These are phyloP conservation scores for Phytomonas serpens DNA, from an alignment of 208 protist species.

Conservation along the genomic window DNA sequence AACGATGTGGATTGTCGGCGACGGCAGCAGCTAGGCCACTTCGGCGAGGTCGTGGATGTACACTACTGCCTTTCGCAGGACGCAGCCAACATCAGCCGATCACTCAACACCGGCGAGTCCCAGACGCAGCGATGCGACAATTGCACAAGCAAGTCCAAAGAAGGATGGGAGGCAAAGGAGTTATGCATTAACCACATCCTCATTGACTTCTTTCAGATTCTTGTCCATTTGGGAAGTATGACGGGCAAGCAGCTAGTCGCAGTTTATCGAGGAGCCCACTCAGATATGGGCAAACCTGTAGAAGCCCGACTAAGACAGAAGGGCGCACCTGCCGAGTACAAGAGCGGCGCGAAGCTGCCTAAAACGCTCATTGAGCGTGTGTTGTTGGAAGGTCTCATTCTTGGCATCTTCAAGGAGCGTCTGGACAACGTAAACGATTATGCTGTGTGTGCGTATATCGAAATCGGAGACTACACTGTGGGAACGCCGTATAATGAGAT, in stretches of 20 bases:
- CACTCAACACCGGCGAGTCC: background rate
- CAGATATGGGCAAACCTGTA: conserved; percentile 64
- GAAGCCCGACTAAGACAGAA: conserved; percentile 69
- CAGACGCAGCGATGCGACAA: conserved; percentile 69
- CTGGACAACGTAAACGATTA: conserved; percentile 69
- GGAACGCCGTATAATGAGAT: conserved; percentile 23
- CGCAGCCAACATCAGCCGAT: conserved; percentile 11
- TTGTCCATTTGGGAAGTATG: conserved; percentile 56
- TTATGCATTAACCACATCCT: conserved; percentile 38
- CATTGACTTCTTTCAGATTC: conserved; percentile 55
- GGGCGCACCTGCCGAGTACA: conserved; percentile 75
- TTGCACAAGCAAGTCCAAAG: conserved; percentile 57
- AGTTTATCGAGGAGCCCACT: conserved; percentile 58
- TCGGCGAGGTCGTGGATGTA: conserved; percentile 64
- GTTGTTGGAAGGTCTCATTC: conserved; percentile 53
- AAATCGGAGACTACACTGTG: conserved; percentile 34
- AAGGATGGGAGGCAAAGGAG: conserved; percentile 41
- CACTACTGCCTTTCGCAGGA: conserved; percentile 62
- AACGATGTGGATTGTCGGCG: conserved; percentile 85
- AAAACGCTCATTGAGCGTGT: conserved; percentile 59
- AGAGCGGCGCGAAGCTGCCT: conserved; percentile 38
- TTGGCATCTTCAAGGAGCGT: conserved; percentile 63
- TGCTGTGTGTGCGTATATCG: conserved; percentile 56
- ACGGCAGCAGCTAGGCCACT: conserved; percentile 77
- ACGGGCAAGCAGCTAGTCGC: conserved; percentile 74